phyloP scores from a whole-genome alignment of 805 yeast genomes.

The Nakazawaea pomicola region DNA sequence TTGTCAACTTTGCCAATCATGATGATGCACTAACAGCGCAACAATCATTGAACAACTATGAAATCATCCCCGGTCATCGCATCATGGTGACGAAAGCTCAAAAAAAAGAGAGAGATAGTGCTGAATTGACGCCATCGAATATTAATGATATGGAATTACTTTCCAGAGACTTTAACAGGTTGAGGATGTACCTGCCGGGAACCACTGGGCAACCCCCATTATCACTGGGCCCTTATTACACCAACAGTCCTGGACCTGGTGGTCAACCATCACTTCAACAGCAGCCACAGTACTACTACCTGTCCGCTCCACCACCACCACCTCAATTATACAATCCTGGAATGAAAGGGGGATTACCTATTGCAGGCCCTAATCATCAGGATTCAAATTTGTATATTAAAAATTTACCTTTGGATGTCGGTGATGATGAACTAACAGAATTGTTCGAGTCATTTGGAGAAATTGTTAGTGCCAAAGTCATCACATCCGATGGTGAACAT shows the following conservation, averaged over 20 bases:
- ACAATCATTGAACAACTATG: conserved; percentile 40
- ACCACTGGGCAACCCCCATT: background rate
- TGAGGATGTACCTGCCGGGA: conserved; percentile 1
- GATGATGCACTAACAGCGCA: conserved; percentile 45
- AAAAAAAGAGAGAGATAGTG: conserved; percentile 30
- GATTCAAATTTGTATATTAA: conserved; percentile 73
- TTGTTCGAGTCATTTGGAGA: conserved; percentile 44
- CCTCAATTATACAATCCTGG: conserved; percentile 14
- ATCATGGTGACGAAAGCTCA: conserved; percentile 41
- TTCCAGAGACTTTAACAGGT: conserved; percentile 8
- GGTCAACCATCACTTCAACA: background rate
- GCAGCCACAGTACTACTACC: background rate
- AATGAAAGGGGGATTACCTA: conserved; percentile 21
- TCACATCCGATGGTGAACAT: conserved; percentile 40
- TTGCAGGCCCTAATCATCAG: conserved; percentile 47
- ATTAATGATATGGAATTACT: conserved; percentile 3
- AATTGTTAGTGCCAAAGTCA: conserved; percentile 50
- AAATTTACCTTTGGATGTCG: conserved; percentile 50
- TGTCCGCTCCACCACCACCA: background rate
- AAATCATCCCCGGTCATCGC: conserved; percentile 25
- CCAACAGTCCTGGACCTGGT: background rate
- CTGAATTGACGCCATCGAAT: background rate
- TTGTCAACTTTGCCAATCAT: conserved; percentile 44
- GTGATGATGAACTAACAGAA: conserved; percentile 44
- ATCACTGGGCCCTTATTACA: background rate